Base-by-base conservation (phyloP, 345 rosid genomes). In the Lepidium didymum region DNA sequence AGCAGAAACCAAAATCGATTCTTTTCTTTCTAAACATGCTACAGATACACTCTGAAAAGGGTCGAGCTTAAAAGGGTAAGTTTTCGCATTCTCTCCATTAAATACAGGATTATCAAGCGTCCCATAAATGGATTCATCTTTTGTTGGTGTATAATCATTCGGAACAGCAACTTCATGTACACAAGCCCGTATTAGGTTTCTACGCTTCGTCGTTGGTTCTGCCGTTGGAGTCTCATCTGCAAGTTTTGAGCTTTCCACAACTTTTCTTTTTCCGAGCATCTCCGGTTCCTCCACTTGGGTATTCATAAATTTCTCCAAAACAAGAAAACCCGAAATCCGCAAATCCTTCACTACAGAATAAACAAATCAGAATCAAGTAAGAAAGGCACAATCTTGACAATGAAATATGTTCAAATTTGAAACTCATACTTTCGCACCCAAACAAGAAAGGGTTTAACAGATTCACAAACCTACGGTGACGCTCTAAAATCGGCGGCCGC, bases 131-230 rank as follows among this genome's bases (percentile, higher is more conserved):
- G 59, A 19, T 73, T 91, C 96, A 23, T 85, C 93, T 76, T 79
- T 82, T 36, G 78, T 73, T 15, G 91, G 71, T 58, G 73, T 46
- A 34, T 86, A 87, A 15, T 79, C 91, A 50, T 74, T 81, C 0
- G 99, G 97, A 38, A 87, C 96, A 8, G 93, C 95, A 25, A 94
- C 97, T 83, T 94, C 99, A 41, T 94, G 99, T 57, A 94, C 92
- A 50, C 99, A 94, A 3, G 87, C 86, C 29, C 87, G 86, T 12
- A 75, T 63, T 41, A 75, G 73, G 77, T 61, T 83, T 63, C 83
- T 77, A 25, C 87, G 80, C 70, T 87, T 89, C 35, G 71, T 38
- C 29, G 80, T 65, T 10, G 87, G 71, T 23, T 85, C 87, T 37
- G 65, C 74, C 59, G 45, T 74, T 9, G 71, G 79, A 19, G 68